Base-by-base conservation (phyloP, 2,329 filamentous ascomycete genomes). In the Cadophora gregata region DNA sequence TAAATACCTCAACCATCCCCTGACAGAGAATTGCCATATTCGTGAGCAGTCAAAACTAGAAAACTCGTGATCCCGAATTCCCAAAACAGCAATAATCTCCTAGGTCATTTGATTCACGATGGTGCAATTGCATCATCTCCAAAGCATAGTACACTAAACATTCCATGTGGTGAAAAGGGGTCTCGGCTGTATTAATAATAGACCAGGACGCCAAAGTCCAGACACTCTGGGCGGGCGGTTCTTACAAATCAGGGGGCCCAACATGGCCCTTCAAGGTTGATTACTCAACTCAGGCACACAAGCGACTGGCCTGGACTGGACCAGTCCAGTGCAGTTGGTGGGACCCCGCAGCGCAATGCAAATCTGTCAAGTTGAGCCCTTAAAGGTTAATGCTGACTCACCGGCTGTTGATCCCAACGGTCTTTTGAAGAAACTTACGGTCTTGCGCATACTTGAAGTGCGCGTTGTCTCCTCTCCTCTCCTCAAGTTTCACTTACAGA, bases 321-420 rank as follows among this genome's bases (percentile, higher is more conserved):
- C n/a, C n/a, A n/a, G n/a, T n/a, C n/a, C n/a, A n/a, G n/a, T n/a
- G n/a, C n/a, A n/a, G n/a, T n/a, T n/a, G n/a, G n/a, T n/a, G n/a
- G n/a, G n/a, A 58, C 55, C 55, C 55, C 55, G 33, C 55, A 38
- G n/a, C n/a, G n/a, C n/a, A n/a, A n/a, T n/a, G n/a, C n/a, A n/a
- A n/a, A 58, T 27, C 50, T 53, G 33, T 42, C n/a, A 12, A 27
- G 5, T 25, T 38, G 33, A 42, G 27, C n/a, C 53, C 21, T 58
- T 14, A n/a, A n/a, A n/a, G n/a, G n/a, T n/a, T n/a, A 33, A 58
- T 42, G 55, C 55, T 58, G 55, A 58, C 31, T 58, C 55, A 58
- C 55, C 6, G n/a, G n/a, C 21, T 4, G n/a, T 25, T 42, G 6
- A 53, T 31, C 33, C 42, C 55, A 58, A 58, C 55, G 25, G 16